Evolutionary conservation across 2,329 filamentous ascomycete genomes (phyloP), one percentile per base, ranked within the genome.

Genomic region (Xylaria sp.): DNA sequence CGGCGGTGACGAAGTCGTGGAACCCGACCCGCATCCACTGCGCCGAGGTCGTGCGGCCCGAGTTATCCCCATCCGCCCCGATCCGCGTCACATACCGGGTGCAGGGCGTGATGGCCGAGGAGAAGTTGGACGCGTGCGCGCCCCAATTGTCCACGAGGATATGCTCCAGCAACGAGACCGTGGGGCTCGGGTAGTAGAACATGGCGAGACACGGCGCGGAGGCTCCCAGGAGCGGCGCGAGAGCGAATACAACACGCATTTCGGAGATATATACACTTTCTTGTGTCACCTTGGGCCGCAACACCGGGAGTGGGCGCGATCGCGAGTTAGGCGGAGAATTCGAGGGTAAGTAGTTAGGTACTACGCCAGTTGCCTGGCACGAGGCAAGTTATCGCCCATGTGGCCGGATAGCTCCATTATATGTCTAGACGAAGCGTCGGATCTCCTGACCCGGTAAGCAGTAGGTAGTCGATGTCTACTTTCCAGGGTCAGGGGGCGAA

Each of bases 21-120:
- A 67, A 68, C 2, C 57, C 61, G 13, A 68, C 63, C 1, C 66
- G 61, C 21, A 69, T 44, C 66, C 65, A 68, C 45, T 68, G 59
- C 26, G 65, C 65, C 1, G 65, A 53, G 4, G 63, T 65, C 24
- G 63, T 66, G 39, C 66, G 60, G 1, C 57, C 64, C 7, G 63
- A 65, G 21, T 55, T 63, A n/a, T 54, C 53, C 9, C 64, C 62
- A 1, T 61, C 47, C 20, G 44, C 41, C 2, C 64, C 64, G 5
- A 58, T 52, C 45, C 62, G 46, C 13, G 65, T 67, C 26, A 67
- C 65, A 29, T 66, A 67, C 39, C 61, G 61, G 6, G 58, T 61
- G 42, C 65, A 67, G 4, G 65, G 65, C 34, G 63, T 66, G 44
- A 67, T 63, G n/a, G 65, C 65, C 17, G 63, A 53, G 2, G 63